Base-by-base conservation (phyloP, 2,329 filamentous ascomycete genomes). In the Colletotrichum melonis region DNA sequence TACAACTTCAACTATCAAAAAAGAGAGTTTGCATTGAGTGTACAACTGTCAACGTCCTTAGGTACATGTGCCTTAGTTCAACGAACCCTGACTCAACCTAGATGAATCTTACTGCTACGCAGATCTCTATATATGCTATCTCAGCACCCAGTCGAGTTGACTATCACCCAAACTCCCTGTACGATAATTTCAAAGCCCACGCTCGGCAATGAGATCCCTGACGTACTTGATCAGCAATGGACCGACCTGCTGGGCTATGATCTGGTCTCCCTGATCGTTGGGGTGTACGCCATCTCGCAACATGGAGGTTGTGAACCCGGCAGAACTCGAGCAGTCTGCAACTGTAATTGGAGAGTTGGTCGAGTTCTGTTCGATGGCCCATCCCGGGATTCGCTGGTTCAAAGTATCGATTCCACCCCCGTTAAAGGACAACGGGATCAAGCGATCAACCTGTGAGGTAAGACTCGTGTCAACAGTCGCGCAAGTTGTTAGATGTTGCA, bases 201-300 rank as follows among this genome's bases (percentile, higher is more conserved):
- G 55, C 3, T 73, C 67, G 0, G 52, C 52, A 4, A 72, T 5
- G 12, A 72, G 16, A 4, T 78, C 74, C 69, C 76, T 78, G n/a
- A 84, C 77, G 62, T 79, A 78, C 75, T 81, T 74, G 58, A 81
- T 77, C 74, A 84, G 72, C 49, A 83, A 69, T 9, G 82, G 79
- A 4, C 78, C 78, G 30, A 84, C 63, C 7, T 78, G 70, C 24
- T 76, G 72, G 0, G 81, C 82, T 46, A 84, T 82, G 64, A 82
- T 70, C 42, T 76, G 75, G 67, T 84, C 82, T 9, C 83, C 83
- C 4, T 75, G 76, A 0, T 79, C 77, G 73, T 82, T 83, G 1
- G 84, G 83, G 71, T 86, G 83, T 11, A 86, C 80, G 12, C 83
- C 84, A 73, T 86, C 84, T 11, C 80, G 76, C 56, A 83, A 75